These are phyloP conservation scores for Ogataea nonfermentans DNA, from an alignment of 805 yeast genomes.

Conservation along the genomic window DNA sequence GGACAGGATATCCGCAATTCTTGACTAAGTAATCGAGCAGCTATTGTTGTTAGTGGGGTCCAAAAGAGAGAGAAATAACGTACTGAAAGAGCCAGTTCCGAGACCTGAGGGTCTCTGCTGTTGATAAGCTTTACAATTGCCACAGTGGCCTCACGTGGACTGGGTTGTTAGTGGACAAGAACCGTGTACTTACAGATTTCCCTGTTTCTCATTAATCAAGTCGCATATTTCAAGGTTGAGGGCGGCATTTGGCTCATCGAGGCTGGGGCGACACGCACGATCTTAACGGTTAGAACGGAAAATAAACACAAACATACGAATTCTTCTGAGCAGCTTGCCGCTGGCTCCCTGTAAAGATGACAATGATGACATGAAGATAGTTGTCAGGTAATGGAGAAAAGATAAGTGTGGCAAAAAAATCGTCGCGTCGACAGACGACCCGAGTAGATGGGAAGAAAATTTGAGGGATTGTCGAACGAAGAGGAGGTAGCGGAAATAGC, in stretches of 20 bases:
- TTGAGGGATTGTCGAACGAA: too few species aligned
- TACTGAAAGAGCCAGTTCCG: constrained; percentile 65
- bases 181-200: constrained; percentile 43
- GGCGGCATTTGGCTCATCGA: constrained; percentile 83
- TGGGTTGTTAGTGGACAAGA: constrained; percentile 15
- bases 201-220: constrained; percentile 88
- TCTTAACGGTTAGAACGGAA: constrained; percentile 35
- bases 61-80: constrained; percentile 1
- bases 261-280: constrained; percentile 83
- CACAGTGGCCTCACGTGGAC: constrained; percentile 87
- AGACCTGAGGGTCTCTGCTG: constrained; percentile 78
- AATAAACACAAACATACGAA: constrained; percentile 29
- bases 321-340: constrained; percentile 38
- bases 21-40: constrained; percentile 86
- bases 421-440: constrained; percentile 11
- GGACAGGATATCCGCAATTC: constrained; percentile 97
- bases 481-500: neutral
- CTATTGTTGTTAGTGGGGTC: constrained; percentile 3
- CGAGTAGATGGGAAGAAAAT: neutral
- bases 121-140: constrained; percentile 81
- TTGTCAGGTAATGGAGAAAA: neutral
- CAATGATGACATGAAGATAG: constrained; percentile 29
- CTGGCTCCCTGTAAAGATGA: constrained; percentile 35
- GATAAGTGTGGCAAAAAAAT: constrained; percentile 13
- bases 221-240: constrained; percentile 92